These are phyloP conservation scores for Penicillium fuscoglaucum DNA, from an alignment of 2,329 filamentous ascomycete genomes.

Conservation along the genomic window DNA sequence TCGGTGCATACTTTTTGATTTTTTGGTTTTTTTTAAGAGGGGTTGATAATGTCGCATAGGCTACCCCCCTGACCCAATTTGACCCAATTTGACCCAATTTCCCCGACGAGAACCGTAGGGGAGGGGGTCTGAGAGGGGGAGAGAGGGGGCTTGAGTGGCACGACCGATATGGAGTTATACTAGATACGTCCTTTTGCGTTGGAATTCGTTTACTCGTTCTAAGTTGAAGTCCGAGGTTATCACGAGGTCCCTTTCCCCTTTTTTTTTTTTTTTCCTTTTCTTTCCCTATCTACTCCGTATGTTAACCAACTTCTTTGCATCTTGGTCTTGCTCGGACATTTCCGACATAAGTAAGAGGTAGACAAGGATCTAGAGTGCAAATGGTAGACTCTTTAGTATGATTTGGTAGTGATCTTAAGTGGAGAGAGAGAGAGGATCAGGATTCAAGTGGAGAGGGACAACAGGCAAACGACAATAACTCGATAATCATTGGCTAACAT, in stretches of 20 bases:
- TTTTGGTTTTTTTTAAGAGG: conserved; percentile 16
- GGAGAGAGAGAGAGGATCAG: neutral
- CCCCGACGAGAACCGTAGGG: conserved; percentile 24
- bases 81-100: neutral
- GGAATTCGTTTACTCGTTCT: neutral
- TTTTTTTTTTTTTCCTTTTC: neutral
- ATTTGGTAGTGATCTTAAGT: neutral
- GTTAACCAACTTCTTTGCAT: neutral
- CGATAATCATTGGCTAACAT: conserved; percentile 15
- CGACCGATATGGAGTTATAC: neutral
- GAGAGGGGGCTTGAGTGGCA: neutral
- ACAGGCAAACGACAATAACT: neutral
- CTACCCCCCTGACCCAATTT: neutral
- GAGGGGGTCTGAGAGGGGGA: neutral
- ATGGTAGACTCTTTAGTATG: neutral
- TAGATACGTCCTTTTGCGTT: neutral
- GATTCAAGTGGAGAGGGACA: conserved; percentile 1
- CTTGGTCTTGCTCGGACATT: neutral
- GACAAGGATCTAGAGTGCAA: neutral
- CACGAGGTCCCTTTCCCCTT: neutral
- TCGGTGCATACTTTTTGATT: conserved; percentile 16
- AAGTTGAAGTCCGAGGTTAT: neutral
- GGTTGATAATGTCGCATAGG: conserved; percentile 21
- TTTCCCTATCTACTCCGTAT: neutral
- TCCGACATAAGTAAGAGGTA: neutral